A percentile compares a stretch with the other conserved stretches of the same genome.
phyloP scores from a whole-genome alignment of 805 yeast genomes.

The Kazachstania taianensis region DNA sequence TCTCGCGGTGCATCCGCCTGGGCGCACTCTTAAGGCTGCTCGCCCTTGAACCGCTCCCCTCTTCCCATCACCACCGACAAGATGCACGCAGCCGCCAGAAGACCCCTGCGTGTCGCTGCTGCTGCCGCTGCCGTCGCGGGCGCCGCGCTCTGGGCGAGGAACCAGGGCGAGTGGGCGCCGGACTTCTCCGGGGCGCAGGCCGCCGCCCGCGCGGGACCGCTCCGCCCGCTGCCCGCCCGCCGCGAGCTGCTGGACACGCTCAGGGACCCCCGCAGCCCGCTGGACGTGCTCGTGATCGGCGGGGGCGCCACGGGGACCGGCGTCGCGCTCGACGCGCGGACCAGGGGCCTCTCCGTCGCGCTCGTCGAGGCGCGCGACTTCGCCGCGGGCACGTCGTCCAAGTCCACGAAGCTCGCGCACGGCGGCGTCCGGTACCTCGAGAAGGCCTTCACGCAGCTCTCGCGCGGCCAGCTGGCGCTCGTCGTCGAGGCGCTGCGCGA shows the following conservation, averaged over 20 bases:
- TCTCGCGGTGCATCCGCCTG: too few species aligned
- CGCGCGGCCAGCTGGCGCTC: constrained; percentile 78
- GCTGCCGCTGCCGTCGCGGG: not conserved
- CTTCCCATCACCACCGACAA: too few species aligned
- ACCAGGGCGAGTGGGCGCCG: not conserved
- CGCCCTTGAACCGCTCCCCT: too few species aligned
- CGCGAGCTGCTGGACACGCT: constrained; percentile 41
- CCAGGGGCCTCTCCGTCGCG: constrained; percentile 85
- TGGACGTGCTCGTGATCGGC: constrained; percentile 81
- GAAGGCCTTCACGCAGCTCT: constrained; percentile 86
- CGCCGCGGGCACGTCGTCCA: constrained; percentile 87
- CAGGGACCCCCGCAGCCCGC: too few species aligned
- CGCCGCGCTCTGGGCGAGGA: not conserved
- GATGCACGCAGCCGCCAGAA: too few species aligned
- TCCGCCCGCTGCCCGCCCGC: constrained; percentile 43
- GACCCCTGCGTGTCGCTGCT: not conserved
- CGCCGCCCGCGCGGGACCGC: not conserved
- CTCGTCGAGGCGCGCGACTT: constrained; percentile 81
- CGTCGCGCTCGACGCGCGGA: constrained; percentile 80
- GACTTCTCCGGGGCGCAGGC: not conserved
- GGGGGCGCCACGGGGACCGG: constrained; percentile 98
- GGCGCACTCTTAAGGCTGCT: too few species aligned
- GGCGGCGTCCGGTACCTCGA: constrained; percentile 95
- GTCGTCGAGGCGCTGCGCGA: constrained; percentile 86
- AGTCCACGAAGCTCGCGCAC: constrained; percentile 92